Percentiles rank a stretch among this genome's conserved stretches.
Evolutionary conservation across 108 stramenopile genomes (phyloP).

Genomic region (Cyclotella atomus): DNA sequence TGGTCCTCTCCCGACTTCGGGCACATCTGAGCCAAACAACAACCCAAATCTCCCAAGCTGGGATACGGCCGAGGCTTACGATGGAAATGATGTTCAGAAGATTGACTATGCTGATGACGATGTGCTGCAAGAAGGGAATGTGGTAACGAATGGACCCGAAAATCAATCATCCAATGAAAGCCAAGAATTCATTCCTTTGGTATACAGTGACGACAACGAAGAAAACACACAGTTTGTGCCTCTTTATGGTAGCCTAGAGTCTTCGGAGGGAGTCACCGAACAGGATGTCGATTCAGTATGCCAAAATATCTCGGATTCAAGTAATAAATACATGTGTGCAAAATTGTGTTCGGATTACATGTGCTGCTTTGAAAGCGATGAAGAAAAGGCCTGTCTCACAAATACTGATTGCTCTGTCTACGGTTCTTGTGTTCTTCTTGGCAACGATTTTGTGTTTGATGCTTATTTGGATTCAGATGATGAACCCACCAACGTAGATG

Average conservation of each 20-base stretch:
- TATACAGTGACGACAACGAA: too few relatives aligned
- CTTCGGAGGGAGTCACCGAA: conserved; percentile 9
- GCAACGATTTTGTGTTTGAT: conserved; percentile 5
- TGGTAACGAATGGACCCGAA: background rate
- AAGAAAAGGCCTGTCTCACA: background rate
- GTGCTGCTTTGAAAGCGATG: conserved; percentile 34
- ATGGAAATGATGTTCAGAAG: background rate
- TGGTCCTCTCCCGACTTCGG: background rate
- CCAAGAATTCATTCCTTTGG: background rate
- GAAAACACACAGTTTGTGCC: background rate
- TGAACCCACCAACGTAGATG: background rate
- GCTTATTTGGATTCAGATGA: background rate
- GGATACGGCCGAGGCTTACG: background rate
- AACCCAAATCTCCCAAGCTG: background rate
- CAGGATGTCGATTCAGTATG: conserved; percentile 18
- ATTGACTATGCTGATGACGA: background rate
- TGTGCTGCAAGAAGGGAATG: too few relatives aligned
- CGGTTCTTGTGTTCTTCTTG: conserved; percentile 6
- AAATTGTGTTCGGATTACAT: conserved; percentile 19
- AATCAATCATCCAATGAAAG: background rate
- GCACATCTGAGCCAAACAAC: background rate
- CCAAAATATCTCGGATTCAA: conserved; percentile 4
- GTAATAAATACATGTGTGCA: conserved; percentile 3
- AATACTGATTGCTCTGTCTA: conserved; percentile 5
- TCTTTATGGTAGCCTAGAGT: background rate